Base-by-base conservation (phyloP, 352 stramenopile species). In the Stephanocyclus meneghinianus region DNA sequence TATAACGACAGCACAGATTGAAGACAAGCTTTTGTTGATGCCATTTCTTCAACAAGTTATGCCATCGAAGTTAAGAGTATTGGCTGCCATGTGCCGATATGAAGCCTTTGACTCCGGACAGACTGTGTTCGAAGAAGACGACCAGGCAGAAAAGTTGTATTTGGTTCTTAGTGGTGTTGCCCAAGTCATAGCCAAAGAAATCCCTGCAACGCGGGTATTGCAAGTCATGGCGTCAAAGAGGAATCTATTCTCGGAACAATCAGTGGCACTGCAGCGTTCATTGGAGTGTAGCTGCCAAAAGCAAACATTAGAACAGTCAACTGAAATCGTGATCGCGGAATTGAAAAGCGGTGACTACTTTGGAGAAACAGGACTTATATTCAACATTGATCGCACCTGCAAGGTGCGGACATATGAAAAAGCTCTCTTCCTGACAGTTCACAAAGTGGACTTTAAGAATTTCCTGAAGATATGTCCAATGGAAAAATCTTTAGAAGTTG, bases 21-120 rank as follows among this genome's bases (percentile, higher is more conserved):
- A 85, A 66, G 72, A 77, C 50, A 70, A 69, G 61, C 67, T 85
- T 15, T 51, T 59, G 7, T 56, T 42, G 0, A 75, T 85, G 56
- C 72, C 78, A 13, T 85, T 85, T 37, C 67, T 85, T 55, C 6
- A 70, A 29, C 42, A 76, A 62, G 29, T 78, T 42, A 40, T 64
- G 18, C 53, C 60, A 57, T 76, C 72, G 8, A 83, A 87, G 59
- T 44, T 85, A 57, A 15, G 30, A 15, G 68, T 87, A 26, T 71
- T 87, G 13, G 81, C 81, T 13, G 72, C 81, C 29, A 85, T 87
- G 76, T 83, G 81, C 68, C 71, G 69, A 37, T 87, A 87, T 51
- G 81, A 87, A 73, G 76, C 81, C 47, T 74, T 81, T 71, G 77
- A 83, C 29, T 62, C 67, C 29, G 45, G 62, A n/a, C 57, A 76